Evolutionary conservation across 2,329 filamentous ascomycete genomes (phyloP), one percentile per base, ranked within the genome.

Genomic region (Monilinia aucupariae): DNA sequence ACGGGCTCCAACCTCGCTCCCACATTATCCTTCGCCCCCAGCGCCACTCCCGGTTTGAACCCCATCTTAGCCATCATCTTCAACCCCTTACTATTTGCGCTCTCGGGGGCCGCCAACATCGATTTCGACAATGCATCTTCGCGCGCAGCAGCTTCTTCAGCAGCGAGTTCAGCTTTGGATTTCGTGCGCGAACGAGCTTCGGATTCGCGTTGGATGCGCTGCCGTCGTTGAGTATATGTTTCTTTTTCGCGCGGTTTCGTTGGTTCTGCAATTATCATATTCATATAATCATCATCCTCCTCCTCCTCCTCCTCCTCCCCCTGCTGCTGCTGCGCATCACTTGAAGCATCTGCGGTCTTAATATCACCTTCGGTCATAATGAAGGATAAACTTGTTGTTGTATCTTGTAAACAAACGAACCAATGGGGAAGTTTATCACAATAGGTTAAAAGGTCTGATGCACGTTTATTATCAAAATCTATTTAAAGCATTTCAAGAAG

Each of bases 1-100:
- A 99, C 85, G 0, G 94, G 94, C 74, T 96, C 90, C 3, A 84
- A 80, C 69, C 67, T 70, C 71, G 71, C 70, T 15, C 69, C 71
- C n/a, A 73, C 65, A 32, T 77, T 76, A 10, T 77, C 77, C n/a
- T 80, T 78, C 69, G 83, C 85, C 1, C 94, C 94, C 3, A 97
- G 79, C 0, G 86, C 82, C 43, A 85, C 85, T 30, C 92, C 92
- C 25, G 84, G 80, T 64, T 85, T 88, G 78, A 96, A 99, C 0
- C 94, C 94, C 81, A 99, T 90, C 76, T 91, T 93, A 27, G 91
- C 88, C 92, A 99, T 96, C 91, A 99, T 97, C 68, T 90, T 86
- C 66, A 96, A 85, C 1, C 93, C 94, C 74, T 97, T 97, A 78
- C 87, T 96, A 70, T 82, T 83, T 56, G 84, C 81, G 20, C 82